These are phyloP conservation scores for Lichtheimia ornata DNA, from an alignment of 371 early-diverging fungal species.

Conservation along the genomic window DNA sequence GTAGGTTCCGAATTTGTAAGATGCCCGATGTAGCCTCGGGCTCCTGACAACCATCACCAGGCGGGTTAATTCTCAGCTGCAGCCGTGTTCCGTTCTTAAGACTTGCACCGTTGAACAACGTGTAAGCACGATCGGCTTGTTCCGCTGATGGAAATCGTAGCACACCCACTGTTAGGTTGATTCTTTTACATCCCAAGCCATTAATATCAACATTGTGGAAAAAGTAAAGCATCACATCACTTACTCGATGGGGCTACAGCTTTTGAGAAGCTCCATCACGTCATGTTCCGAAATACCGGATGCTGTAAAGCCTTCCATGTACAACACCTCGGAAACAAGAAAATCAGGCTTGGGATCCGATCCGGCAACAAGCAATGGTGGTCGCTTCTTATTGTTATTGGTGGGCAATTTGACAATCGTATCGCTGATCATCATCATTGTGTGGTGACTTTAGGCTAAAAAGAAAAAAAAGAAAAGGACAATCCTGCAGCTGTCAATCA, in stretches of 20 bases:
- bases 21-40: conserved; percentile 39
- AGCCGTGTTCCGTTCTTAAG: conserved; percentile 25
- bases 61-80: conserved; percentile 31
- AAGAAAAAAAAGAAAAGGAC: not conserved
- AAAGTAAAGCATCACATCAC: conserved; percentile 4
- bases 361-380: no score
- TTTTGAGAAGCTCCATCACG: conserved; percentile 30
- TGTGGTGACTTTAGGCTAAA: not conserved
- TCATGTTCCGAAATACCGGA: conserved; percentile 29
- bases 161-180: not conserved
- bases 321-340: conserved; percentile 25
- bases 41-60: conserved; percentile 22
- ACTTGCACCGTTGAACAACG: conserved; percentile 36
- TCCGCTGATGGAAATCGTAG: not conserved
- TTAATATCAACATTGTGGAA: conserved; percentile 13
- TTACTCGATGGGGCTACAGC: conserved; percentile 37
- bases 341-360: not conserved
- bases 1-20: conserved; percentile 39
- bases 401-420: not conserved
- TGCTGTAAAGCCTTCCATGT: conserved; percentile 25
- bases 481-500: no score
- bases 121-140: conserved; percentile 43
- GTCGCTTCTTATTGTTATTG: not conserved
- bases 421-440: no score
- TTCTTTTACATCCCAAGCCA: not conserved